Percentiles rank a stretch among this genome's conserved stretches.
phyloP scores from a whole-genome alignment of 495 filamentous ascomycete species.

The Alectoria sarmentosa region DNA sequence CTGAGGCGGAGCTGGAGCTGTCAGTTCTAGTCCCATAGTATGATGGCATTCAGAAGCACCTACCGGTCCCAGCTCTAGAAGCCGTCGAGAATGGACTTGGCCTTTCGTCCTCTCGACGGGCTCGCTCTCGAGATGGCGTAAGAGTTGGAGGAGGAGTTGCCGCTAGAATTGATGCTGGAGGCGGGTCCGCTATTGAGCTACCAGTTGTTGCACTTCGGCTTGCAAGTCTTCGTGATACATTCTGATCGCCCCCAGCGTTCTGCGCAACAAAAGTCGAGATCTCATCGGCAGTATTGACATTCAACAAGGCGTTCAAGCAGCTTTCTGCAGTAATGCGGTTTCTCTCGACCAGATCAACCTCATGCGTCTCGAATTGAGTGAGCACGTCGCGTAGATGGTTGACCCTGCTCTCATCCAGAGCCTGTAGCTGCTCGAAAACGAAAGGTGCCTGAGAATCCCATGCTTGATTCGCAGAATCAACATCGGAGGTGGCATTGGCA shows the following conservation, averaged over 20 bases:
- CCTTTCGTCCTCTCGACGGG: slow-evolving; percentile 12
- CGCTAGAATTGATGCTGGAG: slow-evolving; percentile 33
- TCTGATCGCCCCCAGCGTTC: slow-evolving; percentile 28
- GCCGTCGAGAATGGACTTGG: slow-evolving; percentile 18
- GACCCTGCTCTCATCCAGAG: slow-evolving; percentile 78
- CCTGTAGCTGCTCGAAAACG: slow-evolving; percentile 90
- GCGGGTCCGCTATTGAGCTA: slow-evolving; percentile 26
- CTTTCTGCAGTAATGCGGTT: slow-evolving; percentile 69
- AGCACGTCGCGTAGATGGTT: slow-evolving; percentile 90
- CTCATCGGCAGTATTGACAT: slow-evolving; percentile 81
- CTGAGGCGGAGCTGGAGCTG: slow-evolving; percentile 36
- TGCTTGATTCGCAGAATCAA: slow-evolving; percentile 70
- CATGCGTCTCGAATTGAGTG: slow-evolving; percentile 88
- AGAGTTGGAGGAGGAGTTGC: slow-evolving; percentile 12
- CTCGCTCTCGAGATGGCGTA: slow-evolving; percentile 6
- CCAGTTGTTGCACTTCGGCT: slow-evolving; percentile 36
- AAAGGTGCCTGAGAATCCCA: slow-evolving; percentile 97
- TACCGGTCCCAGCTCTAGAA: slow-evolving; percentile 15
- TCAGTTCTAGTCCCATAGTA: slow-evolving; percentile 24
- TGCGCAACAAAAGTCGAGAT: slow-evolving; percentile 75
- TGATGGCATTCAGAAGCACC: slow-evolving; percentile 19
- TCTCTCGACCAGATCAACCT: slow-evolving; percentile 79
- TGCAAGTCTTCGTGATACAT: slow-evolving; percentile 28
- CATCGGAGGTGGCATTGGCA: slow-evolving; percentile 62
- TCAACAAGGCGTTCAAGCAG: slow-evolving; percentile 77